Evolutionary conservation across 73 alveolate genomes (phyloP).

Genomic region (Stentor roeselii): DNA sequence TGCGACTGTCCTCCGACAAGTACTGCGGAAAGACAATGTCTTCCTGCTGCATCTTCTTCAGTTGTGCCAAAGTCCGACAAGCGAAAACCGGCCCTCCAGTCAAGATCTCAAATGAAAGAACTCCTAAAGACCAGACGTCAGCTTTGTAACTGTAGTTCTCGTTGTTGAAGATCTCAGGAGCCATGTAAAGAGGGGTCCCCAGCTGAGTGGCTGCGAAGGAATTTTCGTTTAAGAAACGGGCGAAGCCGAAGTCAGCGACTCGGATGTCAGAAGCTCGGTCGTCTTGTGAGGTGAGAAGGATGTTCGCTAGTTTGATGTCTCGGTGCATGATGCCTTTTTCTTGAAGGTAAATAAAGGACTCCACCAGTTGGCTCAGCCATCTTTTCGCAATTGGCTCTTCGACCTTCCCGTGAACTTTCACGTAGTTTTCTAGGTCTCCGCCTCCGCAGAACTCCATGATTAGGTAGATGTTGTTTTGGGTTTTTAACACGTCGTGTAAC

Average conservation of each 20-base stretch:
- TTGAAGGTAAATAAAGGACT: constrained; percentile 56
- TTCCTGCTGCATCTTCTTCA: background rate
- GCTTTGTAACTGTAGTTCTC: constrained; percentile 40
- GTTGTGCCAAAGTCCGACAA: constrained; percentile 4
- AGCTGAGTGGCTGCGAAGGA: constrained; percentile 54
- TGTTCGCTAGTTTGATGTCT: constrained; percentile 74
- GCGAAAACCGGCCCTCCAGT: constrained; percentile 3
- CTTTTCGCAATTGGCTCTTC: constrained; percentile 70
- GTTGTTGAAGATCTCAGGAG: constrained; percentile 45
- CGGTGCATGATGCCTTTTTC: constrained; percentile 70
- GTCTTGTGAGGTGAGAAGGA: constrained; percentile 37
- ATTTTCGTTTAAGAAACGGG: constrained; percentile 55
- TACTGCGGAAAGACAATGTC: background rate
- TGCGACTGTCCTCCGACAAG: background rate
- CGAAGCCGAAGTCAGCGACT: constrained; percentile 68
- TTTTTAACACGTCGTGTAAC: constrained; percentile 69
- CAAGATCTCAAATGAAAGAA: constrained; percentile 1
- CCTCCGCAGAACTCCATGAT: constrained; percentile 76
- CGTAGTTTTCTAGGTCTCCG: constrained; percentile 64
- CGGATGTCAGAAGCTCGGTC: constrained; percentile 57
- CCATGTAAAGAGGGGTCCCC: constrained; percentile 63
- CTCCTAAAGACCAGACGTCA: constrained; percentile 47
- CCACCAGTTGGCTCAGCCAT: constrained; percentile 61
- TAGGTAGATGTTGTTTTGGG: constrained; percentile 62
- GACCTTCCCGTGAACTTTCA: constrained; percentile 49